Base-by-base conservation (phyloP, 2,329 filamentous ascomycete species). In the Onygenales sp. region DNA sequence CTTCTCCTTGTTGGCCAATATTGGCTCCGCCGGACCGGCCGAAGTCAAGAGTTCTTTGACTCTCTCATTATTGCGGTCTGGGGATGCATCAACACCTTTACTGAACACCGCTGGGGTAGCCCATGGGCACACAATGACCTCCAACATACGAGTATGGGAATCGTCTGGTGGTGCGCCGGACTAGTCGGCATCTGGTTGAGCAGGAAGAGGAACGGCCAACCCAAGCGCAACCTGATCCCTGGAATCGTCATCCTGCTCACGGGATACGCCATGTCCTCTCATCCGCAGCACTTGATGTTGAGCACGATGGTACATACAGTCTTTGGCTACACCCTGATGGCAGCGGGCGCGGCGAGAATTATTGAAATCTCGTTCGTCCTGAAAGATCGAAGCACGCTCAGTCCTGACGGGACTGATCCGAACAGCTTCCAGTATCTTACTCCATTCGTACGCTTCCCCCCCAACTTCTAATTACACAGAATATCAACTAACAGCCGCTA, bases 121-220 rank as follows among this genome's bases (percentile, higher is more conserved):
- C 79, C 82, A 0, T 98, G 93, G 93, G 89, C 87, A 51, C 83
- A 82, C 70, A 97, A 96, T 65, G 93, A 98, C 69, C 83, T 95
- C 73, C 92, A 98, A 69, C 93, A 98, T 70, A 98, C 93, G 0
- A 88, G 87, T n/a, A 97, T 98, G 92, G 93, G 93, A n/a, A 83
- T 98, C 57, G 84, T 98, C 50, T 98, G 93, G 93, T 98, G 92
- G 92, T 87, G 84, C 62, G 92, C 93, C 6, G 93, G 93, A 27
- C 74, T 98, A 33, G 80, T 92, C 9, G 93, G 93, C 42, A 80
- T 98, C 51, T 98, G 92, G 93, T 77, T 98, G 40, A 95, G 89
- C 67, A 81, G 83, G 57, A 88, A 85, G 66, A 83, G 88, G 53
- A 84, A 92, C 58, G 92, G 93, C 50, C 79, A 83, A 42, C 91